Evolutionary conservation across 345 rosid genomes (phyloP).

Genomic region (Iberis pinnata): DNA sequence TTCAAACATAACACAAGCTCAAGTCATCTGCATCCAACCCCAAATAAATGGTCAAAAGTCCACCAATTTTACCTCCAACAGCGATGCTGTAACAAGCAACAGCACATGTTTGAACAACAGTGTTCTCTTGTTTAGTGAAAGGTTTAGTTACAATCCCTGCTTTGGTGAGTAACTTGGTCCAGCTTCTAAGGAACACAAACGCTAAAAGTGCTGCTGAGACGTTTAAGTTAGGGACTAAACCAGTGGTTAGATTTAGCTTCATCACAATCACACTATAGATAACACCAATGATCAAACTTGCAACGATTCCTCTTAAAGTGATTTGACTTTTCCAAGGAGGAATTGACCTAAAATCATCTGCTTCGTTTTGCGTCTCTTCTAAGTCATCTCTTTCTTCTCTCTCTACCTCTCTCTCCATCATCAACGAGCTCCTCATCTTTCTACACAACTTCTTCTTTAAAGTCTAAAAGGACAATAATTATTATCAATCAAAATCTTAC

Average conservation of each 20-base stretch:
- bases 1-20: neutral
- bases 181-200: constrained; percentile 57
- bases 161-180: constrained; percentile 72
- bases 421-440: constrained; percentile 17
- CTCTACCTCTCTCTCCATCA: constrained; percentile 15
- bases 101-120: constrained; percentile 85
- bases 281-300: constrained; percentile 62
- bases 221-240: constrained; percentile 86
- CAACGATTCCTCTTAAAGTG: constrained; percentile 65
- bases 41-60: neutral
- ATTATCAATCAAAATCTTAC: neutral
- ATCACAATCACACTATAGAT: constrained; percentile 85
- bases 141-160: constrained; percentile 61
- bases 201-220: constrained; percentile 94
- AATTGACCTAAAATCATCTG: constrained; percentile 39
- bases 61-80: constrained; percentile 76
- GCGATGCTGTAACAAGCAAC: constrained; percentile 91
- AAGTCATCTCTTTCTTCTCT: constrained; percentile 28
- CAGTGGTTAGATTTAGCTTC: constrained; percentile 89
- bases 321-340: constrained; percentile 77
- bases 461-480: constrained; percentile 3
- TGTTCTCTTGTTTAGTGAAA: constrained; percentile 85
- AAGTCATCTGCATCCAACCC: neutral
- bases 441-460: neutral
- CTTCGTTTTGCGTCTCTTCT: constrained; percentile 36